Base-by-base conservation (phyloP, 768 basidiomycete species). In the Russula griseocarnosa region DNA sequence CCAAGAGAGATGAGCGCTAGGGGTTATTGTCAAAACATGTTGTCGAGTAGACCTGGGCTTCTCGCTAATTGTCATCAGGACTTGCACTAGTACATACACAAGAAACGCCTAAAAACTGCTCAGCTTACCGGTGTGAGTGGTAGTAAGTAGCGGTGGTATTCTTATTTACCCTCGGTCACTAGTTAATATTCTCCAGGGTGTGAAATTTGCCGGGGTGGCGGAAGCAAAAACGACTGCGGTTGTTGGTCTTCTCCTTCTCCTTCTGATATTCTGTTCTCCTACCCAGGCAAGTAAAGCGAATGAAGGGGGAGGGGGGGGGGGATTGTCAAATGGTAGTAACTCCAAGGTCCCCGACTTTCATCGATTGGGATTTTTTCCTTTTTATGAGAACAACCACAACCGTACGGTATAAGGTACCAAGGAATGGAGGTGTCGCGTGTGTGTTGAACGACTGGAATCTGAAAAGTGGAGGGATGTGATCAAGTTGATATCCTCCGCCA, bases 11-110 rank as follows among this genome's bases (percentile, higher is more conserved):
- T 32, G 46, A 28, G 61, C 38, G 54, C 26, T 36, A 56, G 46
- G 36, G 28, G 55, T 14, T 28, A 24, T 34, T 42, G 47, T 57
- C 55, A 62, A 38, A 62, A 62, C 61, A 62, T 61, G 42, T 46
- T 22, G 50, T 32, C 16, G 40, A 61, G 22, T 18, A 40, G 38
- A 40, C 38, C 38, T 18, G 10, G 13, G 49, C 55, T 57, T 57
- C 42, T 57, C 18, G 28, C 40, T 10, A 32, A 40, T 55, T 47
- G 18, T 42, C 14, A 34, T 61, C 34, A 61, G 61, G 54, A n/a
- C 26, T 14, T 8, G 52, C 28, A 28, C 11, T 20, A 9, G 36
- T 36, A 36, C n/a, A 30, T 18, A 40, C 13, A 18, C 36, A 13
- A 30, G 47, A 13, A 13, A 24, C 8, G 22, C 28, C 3, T 36